These are phyloP conservation scores for Ceratocystis destructans DNA, from an alignment of 2,329 filamentous ascomycete genomes.

Conservation along the genomic window DNA sequence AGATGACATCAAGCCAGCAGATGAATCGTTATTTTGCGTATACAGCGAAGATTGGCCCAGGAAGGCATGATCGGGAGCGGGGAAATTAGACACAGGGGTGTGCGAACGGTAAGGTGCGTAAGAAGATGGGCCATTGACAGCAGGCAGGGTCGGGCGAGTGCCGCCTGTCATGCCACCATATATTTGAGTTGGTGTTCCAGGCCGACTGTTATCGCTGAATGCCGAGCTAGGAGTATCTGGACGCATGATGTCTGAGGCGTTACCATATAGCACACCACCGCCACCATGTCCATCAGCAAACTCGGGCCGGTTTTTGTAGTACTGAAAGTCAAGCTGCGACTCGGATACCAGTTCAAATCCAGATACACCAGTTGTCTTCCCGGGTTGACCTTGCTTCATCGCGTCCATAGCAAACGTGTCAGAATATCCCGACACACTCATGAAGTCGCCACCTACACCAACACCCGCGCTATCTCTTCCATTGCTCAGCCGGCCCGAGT, in stretches of 20 bases:
- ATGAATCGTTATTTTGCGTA: constrained; percentile 38
- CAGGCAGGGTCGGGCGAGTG: constrained; percentile 12
- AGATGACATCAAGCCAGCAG: constrained; percentile 37
- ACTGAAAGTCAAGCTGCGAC: constrained; percentile 73
- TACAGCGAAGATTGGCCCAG: constrained; percentile 29
- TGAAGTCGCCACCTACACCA: constrained; percentile 40
- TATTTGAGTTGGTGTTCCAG: constrained; percentile 33
- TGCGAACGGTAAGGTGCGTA: constrained; percentile 22
- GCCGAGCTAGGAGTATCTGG: constrained; percentile 46
- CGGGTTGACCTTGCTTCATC: constrained; percentile 49
- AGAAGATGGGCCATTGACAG: constrained; percentile 12
- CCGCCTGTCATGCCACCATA: constrained; percentile 23
- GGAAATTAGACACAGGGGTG: constrained; percentile 12
- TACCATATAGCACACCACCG: constrained; percentile 54
- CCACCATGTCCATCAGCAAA: constrained; percentile 68
- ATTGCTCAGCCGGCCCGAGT: constrained; percentile 64
- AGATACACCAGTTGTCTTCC: constrained; percentile 36
- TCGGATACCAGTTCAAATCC: constrained; percentile 89
- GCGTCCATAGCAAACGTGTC: constrained; percentile 67
- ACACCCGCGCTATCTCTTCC: constrained; percentile 37
- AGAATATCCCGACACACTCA: constrained; percentile 58
- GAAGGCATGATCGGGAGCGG: constrained; percentile 18
- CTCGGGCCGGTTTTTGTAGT: constrained; percentile 79
- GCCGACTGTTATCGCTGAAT: constrained; percentile 34
- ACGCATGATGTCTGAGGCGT: constrained; percentile 42